These are phyloP conservation scores for Lentinula sp. DNA, from an alignment of 768 basidiomycete genomes.

Conservation along the genomic window DNA sequence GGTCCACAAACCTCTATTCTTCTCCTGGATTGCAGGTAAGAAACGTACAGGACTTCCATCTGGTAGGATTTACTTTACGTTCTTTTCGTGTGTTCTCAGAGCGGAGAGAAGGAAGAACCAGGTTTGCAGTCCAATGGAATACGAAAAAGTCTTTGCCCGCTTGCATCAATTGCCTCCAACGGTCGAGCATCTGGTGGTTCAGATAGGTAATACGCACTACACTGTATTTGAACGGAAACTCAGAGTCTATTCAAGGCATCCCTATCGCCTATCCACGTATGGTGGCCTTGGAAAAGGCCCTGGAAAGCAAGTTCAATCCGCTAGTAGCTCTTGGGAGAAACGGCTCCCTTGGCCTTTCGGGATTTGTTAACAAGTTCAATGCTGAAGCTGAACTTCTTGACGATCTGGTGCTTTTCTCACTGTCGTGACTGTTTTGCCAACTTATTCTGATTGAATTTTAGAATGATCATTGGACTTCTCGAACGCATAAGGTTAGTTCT, in stretches of 20 bases:
- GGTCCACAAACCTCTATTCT: conserved; percentile 75
- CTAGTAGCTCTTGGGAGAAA: conserved; percentile 66
- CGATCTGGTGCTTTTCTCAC: conserved; percentile 56
- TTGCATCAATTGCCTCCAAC: conserved; percentile 52
- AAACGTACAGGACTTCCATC: conserved; percentile 2
- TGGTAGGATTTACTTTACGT: conserved; percentile 1
- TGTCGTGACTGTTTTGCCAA: not conserved
- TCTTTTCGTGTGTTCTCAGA: conserved; percentile 29
- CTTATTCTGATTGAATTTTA: conserved; percentile 17
- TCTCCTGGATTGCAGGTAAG: conserved; percentile 76
- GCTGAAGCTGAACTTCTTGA: conserved; percentile 91
- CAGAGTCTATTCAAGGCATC: conserved; percentile 37
- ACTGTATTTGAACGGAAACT: not conserved
- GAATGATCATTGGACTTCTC: conserved; percentile 93
- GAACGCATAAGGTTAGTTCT: conserved; percentile 57
- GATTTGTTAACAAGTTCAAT: conserved; percentile 89
- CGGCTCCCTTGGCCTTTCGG: conserved; percentile 61
- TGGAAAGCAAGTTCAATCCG: conserved; percentile 84
- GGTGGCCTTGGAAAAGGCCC: conserved; percentile 76
- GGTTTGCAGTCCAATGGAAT: conserved; percentile 72
- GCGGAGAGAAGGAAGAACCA: conserved; percentile 80
- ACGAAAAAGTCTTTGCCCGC: conserved; percentile 64
- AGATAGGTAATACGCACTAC: conserved; percentile 47
- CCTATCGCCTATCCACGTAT: conserved; percentile 91
- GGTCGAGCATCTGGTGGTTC: conserved; percentile 81